A percentile compares a stretch with the other conserved stretches of the same genome.
Conservation (phyloP, 202 grass and related monocot species). For the Hordeum pubiflorum region DNA sequence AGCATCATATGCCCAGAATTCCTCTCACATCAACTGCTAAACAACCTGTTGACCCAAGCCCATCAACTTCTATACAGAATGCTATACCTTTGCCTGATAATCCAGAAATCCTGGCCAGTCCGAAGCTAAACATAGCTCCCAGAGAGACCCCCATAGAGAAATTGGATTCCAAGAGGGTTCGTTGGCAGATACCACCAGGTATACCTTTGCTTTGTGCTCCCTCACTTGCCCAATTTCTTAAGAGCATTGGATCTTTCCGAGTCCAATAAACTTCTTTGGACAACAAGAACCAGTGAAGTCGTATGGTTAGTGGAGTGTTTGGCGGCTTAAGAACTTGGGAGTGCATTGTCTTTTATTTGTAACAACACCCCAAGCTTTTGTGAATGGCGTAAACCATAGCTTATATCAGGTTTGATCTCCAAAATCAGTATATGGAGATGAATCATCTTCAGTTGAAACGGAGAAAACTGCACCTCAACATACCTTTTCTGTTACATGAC, state of each 20-base stretch:
- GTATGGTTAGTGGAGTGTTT: not conserved
- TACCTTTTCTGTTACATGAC: not conserved
- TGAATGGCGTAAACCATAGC: not conserved
- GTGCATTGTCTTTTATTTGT: conserved; percentile 1
- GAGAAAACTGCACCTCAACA: not conserved
- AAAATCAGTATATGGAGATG: not conserved
- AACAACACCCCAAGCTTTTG: not conserved
- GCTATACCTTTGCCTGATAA: conserved; percentile 22
- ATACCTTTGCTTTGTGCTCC: conserved; percentile 39
- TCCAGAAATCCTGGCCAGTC: conserved; percentile 18
- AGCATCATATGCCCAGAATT: conserved; percentile 15
- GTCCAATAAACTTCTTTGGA: conserved; percentile 12
- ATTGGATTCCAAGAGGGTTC: conserved; percentile 64
- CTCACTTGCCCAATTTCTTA: conserved; percentile 25
- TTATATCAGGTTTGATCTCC: conserved; percentile 14
- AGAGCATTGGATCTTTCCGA: conserved; percentile 19
- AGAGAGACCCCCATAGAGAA: conserved; percentile 41
- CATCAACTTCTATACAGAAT: conserved; percentile 25
- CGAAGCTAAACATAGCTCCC: conserved; percentile 26
- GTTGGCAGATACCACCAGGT: conserved; percentile 88
- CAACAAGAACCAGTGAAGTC: not conserved
- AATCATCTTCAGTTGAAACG: not conserved
- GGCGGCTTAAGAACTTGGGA: conserved; percentile 9
- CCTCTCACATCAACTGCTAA: conserved; percentile 2
- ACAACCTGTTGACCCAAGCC: conserved; percentile 20